Percentiles rank a stretch among this genome's conserved stretches.
Evolutionary conservation across 73 alveolate genomes (phyloP).

Genomic region (Paramecium sonneborni): DNA sequence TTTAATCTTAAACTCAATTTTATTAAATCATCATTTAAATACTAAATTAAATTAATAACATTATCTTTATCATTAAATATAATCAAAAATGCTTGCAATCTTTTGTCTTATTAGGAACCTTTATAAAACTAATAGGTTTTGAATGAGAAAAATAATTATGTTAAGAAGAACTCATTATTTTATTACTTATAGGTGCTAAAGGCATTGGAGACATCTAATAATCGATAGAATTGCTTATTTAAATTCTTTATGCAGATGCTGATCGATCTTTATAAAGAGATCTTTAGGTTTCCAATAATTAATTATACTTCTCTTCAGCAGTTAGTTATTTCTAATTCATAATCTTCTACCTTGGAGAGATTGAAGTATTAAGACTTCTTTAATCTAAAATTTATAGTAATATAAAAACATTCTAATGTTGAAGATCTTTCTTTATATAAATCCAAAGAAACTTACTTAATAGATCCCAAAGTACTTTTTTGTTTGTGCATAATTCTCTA

Average conservation of each 20-base stretch:
- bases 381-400: background rate
- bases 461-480: background rate
- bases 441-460: background rate
- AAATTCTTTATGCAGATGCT: background rate
- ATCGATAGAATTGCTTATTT: background rate
- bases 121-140: background rate
- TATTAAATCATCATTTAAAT: background rate
- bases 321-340: background rate
- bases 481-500: background rate
- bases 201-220: background rate
- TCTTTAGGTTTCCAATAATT: background rate
- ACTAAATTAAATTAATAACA: background rate
- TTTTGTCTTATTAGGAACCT: conserved; percentile 12
- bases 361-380: background rate
- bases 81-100: background rate
- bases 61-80: background rate
- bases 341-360: background rate
- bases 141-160: background rate
- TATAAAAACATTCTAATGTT: background rate
- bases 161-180: background rate
- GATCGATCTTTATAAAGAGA: background rate
- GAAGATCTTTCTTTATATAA: background rate
- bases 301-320: background rate
- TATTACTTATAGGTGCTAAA: background rate
- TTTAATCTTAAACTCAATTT: too few species aligned